Evolutionary conservation across 805 yeast species (phyloP).

Genomic region (Lachancea cidri): DNA sequence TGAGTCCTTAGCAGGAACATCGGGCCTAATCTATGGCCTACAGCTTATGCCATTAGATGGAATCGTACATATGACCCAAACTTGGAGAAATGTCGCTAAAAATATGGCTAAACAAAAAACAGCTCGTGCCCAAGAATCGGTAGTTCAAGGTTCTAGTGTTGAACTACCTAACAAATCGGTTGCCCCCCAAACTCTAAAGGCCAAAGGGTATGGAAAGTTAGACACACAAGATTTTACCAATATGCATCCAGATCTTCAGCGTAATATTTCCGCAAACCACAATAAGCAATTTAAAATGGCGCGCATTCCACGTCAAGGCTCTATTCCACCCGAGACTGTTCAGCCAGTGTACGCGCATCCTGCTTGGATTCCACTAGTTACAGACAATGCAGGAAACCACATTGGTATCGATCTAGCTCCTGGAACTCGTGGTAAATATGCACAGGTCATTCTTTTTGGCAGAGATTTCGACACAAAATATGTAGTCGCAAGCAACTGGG

Average conservation of each 20-base stretch:
- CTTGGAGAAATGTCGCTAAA: constrained; percentile 75
- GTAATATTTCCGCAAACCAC: constrained; percentile 15
- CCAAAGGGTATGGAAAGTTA: constrained; percentile 24
- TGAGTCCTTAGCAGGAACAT: constrained; percentile 62
- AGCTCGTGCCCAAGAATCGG: constrained; percentile 9
- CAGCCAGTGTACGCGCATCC: constrained; percentile 81
- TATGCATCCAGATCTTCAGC: constrained; percentile 20
- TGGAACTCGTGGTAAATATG: constrained; percentile 72
- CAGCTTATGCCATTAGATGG: constrained; percentile 77
- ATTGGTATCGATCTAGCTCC: constrained; percentile 86
- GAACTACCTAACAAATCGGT: constrained; percentile 19
- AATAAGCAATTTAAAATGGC: constrained; percentile 36
- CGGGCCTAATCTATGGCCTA: constrained; percentile 76
- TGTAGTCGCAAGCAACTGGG: constrained; percentile 83
- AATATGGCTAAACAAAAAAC: constrained; percentile 31
- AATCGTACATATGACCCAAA: constrained; percentile 70
- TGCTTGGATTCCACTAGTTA: constrained; percentile 86
- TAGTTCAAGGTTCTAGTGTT: constrained; percentile 12
- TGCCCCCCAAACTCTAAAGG: constrained; percentile 21
- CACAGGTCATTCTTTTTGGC: constrained; percentile 90
- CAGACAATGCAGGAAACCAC: constrained; percentile 87
- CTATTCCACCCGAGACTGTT: constrained; percentile 72
- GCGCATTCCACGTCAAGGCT: constrained; percentile 48
- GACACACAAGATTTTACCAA: constrained; percentile 13
- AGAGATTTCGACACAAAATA: constrained; percentile 89